Conservation (phyloP, 345 rosid species). For the Brassica cretica region DNA sequence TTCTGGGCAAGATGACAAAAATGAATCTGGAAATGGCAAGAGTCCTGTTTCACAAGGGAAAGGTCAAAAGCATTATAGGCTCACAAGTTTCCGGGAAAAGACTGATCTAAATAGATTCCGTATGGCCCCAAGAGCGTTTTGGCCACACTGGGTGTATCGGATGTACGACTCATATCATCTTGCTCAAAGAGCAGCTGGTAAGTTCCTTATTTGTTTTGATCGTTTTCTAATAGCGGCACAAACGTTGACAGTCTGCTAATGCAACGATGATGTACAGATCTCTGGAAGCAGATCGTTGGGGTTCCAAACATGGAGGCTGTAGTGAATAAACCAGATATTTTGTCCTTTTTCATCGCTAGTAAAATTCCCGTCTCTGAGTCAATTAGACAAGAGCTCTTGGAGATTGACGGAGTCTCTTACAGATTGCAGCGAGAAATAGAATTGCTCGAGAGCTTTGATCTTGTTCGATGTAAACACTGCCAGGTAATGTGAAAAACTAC, state of each 20-base stretch:
- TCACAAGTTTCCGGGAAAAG: slow-evolving; percentile 34
- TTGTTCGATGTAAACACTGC: slow-evolving; percentile 77
- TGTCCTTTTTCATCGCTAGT: slow-evolving; percentile 88
- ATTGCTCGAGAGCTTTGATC: slow-evolving; percentile 69
- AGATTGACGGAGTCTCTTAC: slow-evolving; percentile 82
- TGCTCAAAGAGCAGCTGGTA: slow-evolving; percentile 92
- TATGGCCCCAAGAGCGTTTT: slow-evolving; percentile 62
- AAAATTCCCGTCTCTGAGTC: slow-evolving; percentile 88
- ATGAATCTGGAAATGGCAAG: slow-evolving; percentile 35
- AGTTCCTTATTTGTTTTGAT: slow-evolving; percentile 20
- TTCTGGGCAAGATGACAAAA: slow-evolving; percentile 36
- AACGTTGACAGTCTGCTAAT: slow-evolving; percentile 9
- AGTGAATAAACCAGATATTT: slow-evolving; percentile 75
- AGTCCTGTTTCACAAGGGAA: slow-evolving; percentile 37
- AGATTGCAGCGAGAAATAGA: slow-evolving; percentile 72
- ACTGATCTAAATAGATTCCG: slow-evolving; percentile 47
- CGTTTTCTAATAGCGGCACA: neutral
- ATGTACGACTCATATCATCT: slow-evolving; percentile 87
- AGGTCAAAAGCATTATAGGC: slow-evolving; percentile 40
- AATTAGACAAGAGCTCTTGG: slow-evolving; percentile 90
- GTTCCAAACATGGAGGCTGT: slow-evolving; percentile 67
- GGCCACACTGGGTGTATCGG: slow-evolving; percentile 83
- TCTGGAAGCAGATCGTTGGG: slow-evolving; percentile 90
- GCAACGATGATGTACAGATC: slow-evolving; percentile 50
- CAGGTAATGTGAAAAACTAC: slow-evolving; percentile 44